Base-by-base conservation (phyloP, 768 basidiomycete species). In the Pleurotus djamor region DNA sequence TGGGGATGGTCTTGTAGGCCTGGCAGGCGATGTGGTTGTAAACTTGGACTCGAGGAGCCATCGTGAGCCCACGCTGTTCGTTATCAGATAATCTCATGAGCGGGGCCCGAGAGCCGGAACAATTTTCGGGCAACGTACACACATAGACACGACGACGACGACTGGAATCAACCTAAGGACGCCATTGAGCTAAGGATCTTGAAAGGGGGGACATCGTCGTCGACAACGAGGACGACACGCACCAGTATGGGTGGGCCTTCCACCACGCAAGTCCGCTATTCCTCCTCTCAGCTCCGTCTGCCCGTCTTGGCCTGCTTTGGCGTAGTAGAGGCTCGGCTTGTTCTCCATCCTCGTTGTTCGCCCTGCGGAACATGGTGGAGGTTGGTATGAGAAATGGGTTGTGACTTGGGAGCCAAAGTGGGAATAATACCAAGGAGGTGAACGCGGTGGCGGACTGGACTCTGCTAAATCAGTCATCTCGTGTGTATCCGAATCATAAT, bases 1-100 rank as follows among this genome's bases (percentile, higher is more conserved):
- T 28, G 13, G 57, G 45, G 7, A 35, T 10, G 33, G 48, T 48
- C 45, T 64, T 69, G 35, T 88, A 64, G 4, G 78, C 77, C 51
- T 84, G 79, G 71, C 91, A 92, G 3, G 91, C 85, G 54, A 93
- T 83, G 52, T 87, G 83, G 47, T 85, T 91, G 76, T 86, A 92
- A 33, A 93, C 87, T 69, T 91, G 86, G 48, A 93, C 87, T 58
- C 90, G 83, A 9, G 90, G 86, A 38, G 89, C 86, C 70, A 89
- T 77, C 1, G 90, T 92, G 74, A 92, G 85, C 36, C 91, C 90
- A 28, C 91, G 87, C 91, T 92, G 62, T 5, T 52, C 16, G 52
- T 56, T 56, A 56, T 56, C 54, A 56, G 54, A 56, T 56, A 56
- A 56, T 56, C 54, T 56, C 54, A 56, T 36, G 5, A 45, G 34